Evolutionary conservation across 2,329 filamentous ascomycete genomes (phyloP), one percentile per base, ranked within the genome.

Genomic region (Blastomyces percursus): DNA sequence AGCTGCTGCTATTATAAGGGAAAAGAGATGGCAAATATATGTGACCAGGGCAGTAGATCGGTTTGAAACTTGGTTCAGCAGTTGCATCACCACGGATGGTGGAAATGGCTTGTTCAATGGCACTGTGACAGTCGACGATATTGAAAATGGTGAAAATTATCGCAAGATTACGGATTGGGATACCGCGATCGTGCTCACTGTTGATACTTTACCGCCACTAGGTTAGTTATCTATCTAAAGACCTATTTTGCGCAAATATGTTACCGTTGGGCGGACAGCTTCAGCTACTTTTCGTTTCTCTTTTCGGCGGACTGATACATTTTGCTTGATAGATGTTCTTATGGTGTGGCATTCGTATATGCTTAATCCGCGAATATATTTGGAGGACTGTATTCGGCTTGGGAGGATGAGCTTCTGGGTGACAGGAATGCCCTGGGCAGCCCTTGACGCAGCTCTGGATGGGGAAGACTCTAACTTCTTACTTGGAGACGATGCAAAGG

Each of bases 261-360:
- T 12, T 9, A 27, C 38, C n/a, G 30, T 21, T 48, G 14, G n/a
- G 3, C 69, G 61, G 24, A 38, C 38, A 19, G 12, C 6, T 30
- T 46, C 24, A 12, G 5, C 24, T 1, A 6, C 14, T 16, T 30
- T 30, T 38, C 9, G 9, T 11, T 30, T 30, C 3, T 16, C 9
- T 51, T 30, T 35, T 21, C 52, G 3, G 32, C 8, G 24, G 24
- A 7, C 42, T 56, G n/a, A 57, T 40, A 2, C n/a, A 27, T 55
- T 16, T 24, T 46, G n/a, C 48, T 19, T 67, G 46, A 72, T 72
- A 80, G 89, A 92, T 74, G 83, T 92, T 0, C 73, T 91, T 21
- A 89, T 92, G 86, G 85, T 92, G 0, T 89, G 87, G 86, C 89
- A 93, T 72, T 78, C 87, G 0, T 89, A 90, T 69, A 87, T 90